Percentiles rank a stretch among this genome's conserved stretches.
Conservation (phyloP, 371 early-diverging fungal species). For the Chytridium lagenaria region DNA sequence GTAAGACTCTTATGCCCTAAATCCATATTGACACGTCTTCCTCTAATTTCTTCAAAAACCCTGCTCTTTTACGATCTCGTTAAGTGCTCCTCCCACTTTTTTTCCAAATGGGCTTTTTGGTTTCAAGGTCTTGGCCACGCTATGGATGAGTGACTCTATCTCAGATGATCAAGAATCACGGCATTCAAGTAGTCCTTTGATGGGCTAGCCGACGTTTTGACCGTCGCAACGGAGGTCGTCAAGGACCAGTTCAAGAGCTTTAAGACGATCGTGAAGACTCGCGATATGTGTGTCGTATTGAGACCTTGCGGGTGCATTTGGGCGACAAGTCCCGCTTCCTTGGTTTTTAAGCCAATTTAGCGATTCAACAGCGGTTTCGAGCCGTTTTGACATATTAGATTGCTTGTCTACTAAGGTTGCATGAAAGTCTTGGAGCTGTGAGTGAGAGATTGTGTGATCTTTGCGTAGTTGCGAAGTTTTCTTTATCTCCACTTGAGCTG, state of each 20-base stretch:
- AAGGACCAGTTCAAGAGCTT: neutral
- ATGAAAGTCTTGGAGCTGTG: too few species aligned
- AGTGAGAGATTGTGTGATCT: too few species aligned
- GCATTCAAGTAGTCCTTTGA: neutral
- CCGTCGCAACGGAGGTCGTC: neutral
- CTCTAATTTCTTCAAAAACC: neutral
- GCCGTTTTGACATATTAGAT: too few species aligned
- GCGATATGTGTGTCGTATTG: too few species aligned
- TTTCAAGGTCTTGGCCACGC: neutral
- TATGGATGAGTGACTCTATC: neutral
- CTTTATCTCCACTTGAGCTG: too few species aligned
- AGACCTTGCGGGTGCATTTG: too few species aligned
- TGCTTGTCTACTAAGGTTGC: too few species aligned
- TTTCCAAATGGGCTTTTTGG: neutral
- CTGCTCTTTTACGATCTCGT: neutral
- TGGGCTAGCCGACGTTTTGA: neutral
- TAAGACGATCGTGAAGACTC: neutral
- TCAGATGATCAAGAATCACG: neutral
- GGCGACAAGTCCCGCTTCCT: too few species aligned
- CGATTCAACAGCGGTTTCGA: too few species aligned
- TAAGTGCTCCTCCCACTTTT: neutral
- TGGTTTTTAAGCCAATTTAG: too few species aligned
- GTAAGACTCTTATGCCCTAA: neutral
- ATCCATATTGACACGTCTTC: neutral
- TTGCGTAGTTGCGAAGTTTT: too few species aligned